These are phyloP conservation scores for Dioscorea dumetorum DNA, from an alignment of 106 monocot genomes.

Conservation along the genomic window DNA sequence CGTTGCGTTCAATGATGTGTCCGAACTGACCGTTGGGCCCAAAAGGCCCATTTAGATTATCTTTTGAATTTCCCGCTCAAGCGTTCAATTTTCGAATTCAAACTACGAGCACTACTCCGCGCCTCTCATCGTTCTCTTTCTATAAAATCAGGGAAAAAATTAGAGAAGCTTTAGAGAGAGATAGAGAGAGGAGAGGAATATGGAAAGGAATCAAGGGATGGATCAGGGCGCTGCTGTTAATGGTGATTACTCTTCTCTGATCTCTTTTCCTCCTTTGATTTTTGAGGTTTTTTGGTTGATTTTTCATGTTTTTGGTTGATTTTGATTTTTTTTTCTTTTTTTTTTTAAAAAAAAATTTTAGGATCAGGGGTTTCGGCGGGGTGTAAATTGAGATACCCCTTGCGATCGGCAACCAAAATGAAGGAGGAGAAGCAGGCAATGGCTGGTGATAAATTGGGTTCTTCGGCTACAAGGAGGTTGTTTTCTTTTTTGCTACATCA, in stretches of 20 bases:
- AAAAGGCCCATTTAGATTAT: no score
- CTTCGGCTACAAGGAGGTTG: constrained; percentile 20
- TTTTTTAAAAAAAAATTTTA: no score
- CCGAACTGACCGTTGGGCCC: no score
- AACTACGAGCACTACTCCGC: no score
- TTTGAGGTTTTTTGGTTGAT: not conserved
- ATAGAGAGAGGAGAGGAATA: not conserved
- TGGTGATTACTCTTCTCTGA: not conserved
- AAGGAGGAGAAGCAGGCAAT: constrained; percentile 17
- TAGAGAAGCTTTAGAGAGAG: no score
- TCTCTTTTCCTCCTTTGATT: not conserved
- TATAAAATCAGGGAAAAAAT: no score
- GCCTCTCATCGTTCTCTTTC: no score
- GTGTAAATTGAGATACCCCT: constrained; percentile 38
- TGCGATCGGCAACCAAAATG: constrained; percentile 25
- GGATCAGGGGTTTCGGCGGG: not conserved
- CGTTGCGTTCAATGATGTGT: no score
- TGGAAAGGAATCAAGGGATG: not conserved
- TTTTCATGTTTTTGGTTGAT: not conserved
- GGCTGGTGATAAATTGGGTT: not conserved
- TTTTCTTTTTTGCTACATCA: not conserved
- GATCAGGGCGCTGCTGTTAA: not conserved
- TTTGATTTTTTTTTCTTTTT: not conserved
- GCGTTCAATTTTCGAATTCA: no score
- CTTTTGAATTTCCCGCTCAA: no score